phyloP scores from a whole-genome alignment of 306 rosid genomes.

The Prunus armeniaca region DNA sequence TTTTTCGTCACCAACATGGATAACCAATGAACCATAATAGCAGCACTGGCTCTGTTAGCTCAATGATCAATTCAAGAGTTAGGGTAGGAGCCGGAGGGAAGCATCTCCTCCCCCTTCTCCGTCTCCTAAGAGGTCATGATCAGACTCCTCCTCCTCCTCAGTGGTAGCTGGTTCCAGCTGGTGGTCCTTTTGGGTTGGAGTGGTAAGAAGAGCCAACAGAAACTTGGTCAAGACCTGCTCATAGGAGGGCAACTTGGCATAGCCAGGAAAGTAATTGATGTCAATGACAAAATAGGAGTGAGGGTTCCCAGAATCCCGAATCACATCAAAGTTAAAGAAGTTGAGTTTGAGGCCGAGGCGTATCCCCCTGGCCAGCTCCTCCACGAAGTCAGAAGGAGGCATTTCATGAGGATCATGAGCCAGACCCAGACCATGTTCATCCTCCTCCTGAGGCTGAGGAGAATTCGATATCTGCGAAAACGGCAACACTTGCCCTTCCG shows the following conservation, averaged over 20 bases:
- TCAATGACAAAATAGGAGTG: slow-evolving; percentile 53
- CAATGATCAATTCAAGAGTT: too few relatives aligned
- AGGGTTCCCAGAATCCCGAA: slow-evolving; percentile 35
- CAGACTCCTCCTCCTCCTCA: too few relatives aligned
- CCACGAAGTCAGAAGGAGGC: slow-evolving; percentile 40
- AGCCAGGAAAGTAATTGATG: slow-evolving; percentile 82
- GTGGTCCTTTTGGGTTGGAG: not conserved
- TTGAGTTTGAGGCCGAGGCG: slow-evolving; percentile 45
- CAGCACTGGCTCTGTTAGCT: too few relatives aligned
- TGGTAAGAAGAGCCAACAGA: slow-evolving; percentile 28
- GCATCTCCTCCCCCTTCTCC: too few relatives aligned
- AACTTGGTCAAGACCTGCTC: slow-evolving; percentile 47
- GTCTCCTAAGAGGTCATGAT: too few relatives aligned
- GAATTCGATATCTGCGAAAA: slow-evolving; percentile 52
- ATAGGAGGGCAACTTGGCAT: slow-evolving; percentile 49
- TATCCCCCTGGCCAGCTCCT: slow-evolving; percentile 35
- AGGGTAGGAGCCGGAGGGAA: too few relatives aligned
- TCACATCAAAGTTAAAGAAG: slow-evolving; percentile 62
- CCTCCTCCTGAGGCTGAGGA: not conserved
- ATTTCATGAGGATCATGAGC: slow-evolving; percentile 32
- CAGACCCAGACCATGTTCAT: not conserved
- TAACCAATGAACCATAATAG: too few relatives aligned
- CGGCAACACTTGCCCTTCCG: slow-evolving; percentile 24
- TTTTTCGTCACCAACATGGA: too few relatives aligned
- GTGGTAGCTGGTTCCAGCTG: not conserved